A percentile compares a stretch with the other conserved stretches of the same genome.
These are phyloP conservation scores for Didymella arachidicola DNA, from an alignment of 2,329 filamentous ascomycete species.

Conservation along the genomic window DNA sequence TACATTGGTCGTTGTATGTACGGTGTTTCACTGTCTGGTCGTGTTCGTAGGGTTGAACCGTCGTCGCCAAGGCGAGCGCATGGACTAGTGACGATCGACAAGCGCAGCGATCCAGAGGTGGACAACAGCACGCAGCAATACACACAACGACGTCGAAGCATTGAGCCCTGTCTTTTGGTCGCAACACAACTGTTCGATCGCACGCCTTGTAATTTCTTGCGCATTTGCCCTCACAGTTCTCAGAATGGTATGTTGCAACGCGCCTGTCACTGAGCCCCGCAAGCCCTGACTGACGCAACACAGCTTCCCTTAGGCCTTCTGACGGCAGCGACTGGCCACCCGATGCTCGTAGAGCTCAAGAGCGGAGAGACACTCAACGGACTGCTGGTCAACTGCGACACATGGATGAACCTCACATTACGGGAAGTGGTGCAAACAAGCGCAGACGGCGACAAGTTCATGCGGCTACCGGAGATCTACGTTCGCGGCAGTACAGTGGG, in stretches of 20 bases:
- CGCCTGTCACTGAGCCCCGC: slow-evolving; percentile 6
- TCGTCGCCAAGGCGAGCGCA: slow-evolving; percentile 17
- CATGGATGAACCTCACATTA: slow-evolving; percentile 98
- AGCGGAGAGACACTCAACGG: slow-evolving; percentile 98
- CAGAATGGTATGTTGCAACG: slow-evolving; percentile 37
- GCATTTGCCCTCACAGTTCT: not conserved
- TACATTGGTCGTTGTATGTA: not conserved
- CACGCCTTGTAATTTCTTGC: not conserved
- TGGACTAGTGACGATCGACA: slow-evolving; percentile 25
- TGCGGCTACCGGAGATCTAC: slow-evolving; percentile 90
- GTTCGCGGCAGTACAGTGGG: slow-evolving; percentile 96
- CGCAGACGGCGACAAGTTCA: slow-evolving; percentile 93
- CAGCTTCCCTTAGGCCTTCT: slow-evolving; percentile 78
- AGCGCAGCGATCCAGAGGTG: slow-evolving; percentile 2
- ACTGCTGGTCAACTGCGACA: slow-evolving; percentile 95
- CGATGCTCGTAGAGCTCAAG: slow-evolving; percentile 97
- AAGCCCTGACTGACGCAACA: slow-evolving; percentile 8
- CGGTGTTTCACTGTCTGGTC: not conserved
- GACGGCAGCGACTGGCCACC: slow-evolving; percentile 94
- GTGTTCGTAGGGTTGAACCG: slow-evolving; percentile 5
- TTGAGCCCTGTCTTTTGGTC: not conserved
- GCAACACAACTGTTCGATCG: not conserved
- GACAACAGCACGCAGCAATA: slow-evolving; percentile 10
- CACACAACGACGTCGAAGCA: not conserved
- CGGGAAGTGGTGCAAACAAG: slow-evolving; percentile 98